Conservation (phyloP, 768 basidiomycete species). For the Pleurotus salmoneostramineus region DNA sequence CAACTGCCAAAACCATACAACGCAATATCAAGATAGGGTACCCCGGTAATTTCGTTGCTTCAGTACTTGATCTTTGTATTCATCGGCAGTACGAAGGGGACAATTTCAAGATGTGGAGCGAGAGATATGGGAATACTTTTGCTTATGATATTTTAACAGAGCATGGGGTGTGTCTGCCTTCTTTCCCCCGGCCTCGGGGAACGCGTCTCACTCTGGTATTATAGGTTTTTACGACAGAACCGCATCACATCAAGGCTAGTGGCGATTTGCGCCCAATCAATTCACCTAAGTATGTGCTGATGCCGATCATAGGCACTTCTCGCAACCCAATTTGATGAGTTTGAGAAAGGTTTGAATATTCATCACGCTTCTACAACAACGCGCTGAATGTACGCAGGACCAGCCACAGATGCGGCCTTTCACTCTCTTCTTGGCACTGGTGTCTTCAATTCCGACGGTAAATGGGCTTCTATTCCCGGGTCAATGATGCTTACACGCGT, state of each 20-base stretch:
- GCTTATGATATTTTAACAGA: constrained; percentile 23
- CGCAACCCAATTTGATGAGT: constrained; percentile 43
- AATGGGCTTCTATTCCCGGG: constrained; percentile 2
- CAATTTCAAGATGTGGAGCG: constrained; percentile 16
- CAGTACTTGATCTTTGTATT: neutral
- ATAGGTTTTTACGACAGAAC: constrained; percentile 39
- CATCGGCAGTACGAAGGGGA: constrained; percentile 19
- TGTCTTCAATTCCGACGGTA: constrained; percentile 59
- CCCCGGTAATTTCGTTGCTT: constrained; percentile 22
- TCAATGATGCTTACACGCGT: neutral
- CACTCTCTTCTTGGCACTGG: constrained; percentile 46
- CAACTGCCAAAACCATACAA: constrained; percentile 14
- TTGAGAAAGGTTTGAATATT: constrained; percentile 33
- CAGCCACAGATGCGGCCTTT: constrained; percentile 20
- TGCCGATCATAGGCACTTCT: constrained; percentile 28
- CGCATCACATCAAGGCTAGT: constrained; percentile 43
- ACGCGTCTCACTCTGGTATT: neutral
- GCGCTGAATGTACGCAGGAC: constrained; percentile 13
- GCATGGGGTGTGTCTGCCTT: constrained; percentile 22
- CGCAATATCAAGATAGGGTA: constrained; percentile 25
- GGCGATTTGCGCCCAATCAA: constrained; percentile 2
- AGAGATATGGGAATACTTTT: constrained; percentile 20
- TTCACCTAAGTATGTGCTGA: neutral
- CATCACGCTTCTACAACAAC: neutral
- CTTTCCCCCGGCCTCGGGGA: neutral